These are phyloP conservation scores for Globisporangium spinosum DNA, from an alignment of 352 stramenopile species.

Conservation along the genomic window DNA sequence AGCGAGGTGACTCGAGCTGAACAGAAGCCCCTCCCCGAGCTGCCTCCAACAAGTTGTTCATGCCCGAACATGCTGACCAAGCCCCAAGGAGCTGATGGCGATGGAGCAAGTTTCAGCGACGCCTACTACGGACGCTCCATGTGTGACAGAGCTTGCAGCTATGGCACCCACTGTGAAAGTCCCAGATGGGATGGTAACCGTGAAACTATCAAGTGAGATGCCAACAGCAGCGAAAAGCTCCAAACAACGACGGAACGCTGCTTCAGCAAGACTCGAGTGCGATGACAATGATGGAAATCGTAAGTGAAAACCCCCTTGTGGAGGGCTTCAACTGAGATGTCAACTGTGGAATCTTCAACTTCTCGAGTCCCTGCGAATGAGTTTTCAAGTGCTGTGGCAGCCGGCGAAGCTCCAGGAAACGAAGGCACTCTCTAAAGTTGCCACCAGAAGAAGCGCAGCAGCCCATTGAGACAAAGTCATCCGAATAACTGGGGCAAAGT, in stretches of 20 bases:
- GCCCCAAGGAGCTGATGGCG: not conserved
- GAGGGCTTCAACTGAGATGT: not conserved
- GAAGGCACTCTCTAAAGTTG: too few relatives aligned
- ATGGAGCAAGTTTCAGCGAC: not conserved
- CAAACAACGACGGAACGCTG: not conserved
- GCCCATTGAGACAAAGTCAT: not conserved
- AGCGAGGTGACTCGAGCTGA: not conserved
- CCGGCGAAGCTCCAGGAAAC: not conserved
- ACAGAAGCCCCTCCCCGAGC: not conserved
- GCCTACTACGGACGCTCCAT: not conserved
- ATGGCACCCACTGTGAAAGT: not conserved
- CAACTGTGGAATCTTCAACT: not conserved
- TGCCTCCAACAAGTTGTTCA: not conserved
- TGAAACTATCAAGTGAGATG: not conserved
- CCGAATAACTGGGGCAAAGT: not conserved
- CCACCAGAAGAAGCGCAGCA: not conserved
- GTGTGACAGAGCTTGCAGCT: not conserved
- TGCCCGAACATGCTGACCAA: not conserved
- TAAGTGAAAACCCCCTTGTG: not conserved
- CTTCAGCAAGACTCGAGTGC: not conserved
- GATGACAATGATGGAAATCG: not conserved
- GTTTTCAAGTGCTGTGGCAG: not conserved
- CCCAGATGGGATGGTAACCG: not conserved
- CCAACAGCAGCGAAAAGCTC: not conserved
- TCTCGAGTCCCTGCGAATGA: not conserved